Evolutionary conservation across 306 rosid species (phyloP).

Genomic region (Cicer judaicum): DNA sequence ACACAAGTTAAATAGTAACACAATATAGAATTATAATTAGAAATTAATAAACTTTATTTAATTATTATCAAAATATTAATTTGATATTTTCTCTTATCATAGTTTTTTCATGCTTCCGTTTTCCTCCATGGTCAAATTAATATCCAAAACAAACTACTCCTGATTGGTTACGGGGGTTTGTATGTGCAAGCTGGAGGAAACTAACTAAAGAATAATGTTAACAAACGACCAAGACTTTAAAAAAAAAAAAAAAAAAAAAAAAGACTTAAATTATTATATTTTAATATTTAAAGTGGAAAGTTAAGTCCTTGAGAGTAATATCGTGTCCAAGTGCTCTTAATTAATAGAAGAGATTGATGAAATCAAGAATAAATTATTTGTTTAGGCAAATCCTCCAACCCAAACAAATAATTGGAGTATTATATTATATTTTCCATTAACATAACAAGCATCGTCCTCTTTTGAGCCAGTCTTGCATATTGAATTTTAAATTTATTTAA

Average conservation of each 20-base stretch:
- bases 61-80: too few relatives aligned
- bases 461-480: neutral
- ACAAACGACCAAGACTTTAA: conserved; percentile 20
- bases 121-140: neutral
- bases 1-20: too few relatives aligned
- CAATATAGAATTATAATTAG: too few relatives aligned
- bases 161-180: neutral
- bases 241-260: neutral
- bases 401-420: neutral
- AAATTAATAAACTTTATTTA: too few relatives aligned
- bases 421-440: conserved; percentile 7
- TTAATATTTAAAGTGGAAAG: neutral
- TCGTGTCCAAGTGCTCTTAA: neutral
- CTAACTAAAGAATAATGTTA: neutral
- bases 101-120: neutral
- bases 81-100: fast-evolving
- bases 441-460: neutral
- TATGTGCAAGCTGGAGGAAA: conserved; percentile 3
- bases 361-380: neutral
- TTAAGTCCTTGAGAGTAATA: neutral
- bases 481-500: neutral
- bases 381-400: neutral
- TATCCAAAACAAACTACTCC: neutral
- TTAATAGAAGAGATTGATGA: neutral
- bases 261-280: neutral